A percentile compares a stretch with the other conserved stretches of the same genome.
phyloP scores from a whole-genome alignment of 441 rosid species.

The Pelargonium australe region DNA sequence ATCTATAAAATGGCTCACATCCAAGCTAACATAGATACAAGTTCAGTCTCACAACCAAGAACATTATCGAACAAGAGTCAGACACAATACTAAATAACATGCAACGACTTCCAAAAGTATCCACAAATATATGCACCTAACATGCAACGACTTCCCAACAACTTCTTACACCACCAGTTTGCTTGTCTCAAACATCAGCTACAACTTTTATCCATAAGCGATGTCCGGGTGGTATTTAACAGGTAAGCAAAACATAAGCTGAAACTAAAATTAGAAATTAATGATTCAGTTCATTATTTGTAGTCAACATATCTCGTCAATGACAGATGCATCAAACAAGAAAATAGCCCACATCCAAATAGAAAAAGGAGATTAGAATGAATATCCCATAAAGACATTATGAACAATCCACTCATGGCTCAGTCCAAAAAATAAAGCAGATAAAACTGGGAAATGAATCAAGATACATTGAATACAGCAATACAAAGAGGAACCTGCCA shows the following conservation, averaged over 20 bases:
- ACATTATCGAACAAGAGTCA: conserved; percentile 4
- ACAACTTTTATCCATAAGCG: background rate
- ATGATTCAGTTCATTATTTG: background rate
- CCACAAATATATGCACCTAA: background rate
- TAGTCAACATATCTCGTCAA: background rate
- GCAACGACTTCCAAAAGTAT: background rate
- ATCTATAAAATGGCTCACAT: background rate
- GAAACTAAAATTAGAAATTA: background rate
- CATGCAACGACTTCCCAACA: background rate
- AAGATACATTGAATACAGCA: background rate
- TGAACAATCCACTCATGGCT: background rate
- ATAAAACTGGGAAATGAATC: background rate
- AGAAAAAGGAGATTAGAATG: background rate
- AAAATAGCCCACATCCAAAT: background rate
- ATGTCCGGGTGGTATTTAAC: background rate
- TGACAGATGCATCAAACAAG: background rate
- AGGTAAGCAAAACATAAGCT: background rate
- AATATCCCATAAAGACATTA: background rate
- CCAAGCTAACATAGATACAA: background rate
- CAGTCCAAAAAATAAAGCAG: background rate
- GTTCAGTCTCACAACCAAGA: background rate
- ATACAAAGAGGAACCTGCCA: background rate
- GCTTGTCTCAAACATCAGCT: background rate
- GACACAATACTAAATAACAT: background rate
- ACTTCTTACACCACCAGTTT: background rate